Conservation (phyloP, 805 yeast genomes). For the Jamesozyma lodderae region DNA sequence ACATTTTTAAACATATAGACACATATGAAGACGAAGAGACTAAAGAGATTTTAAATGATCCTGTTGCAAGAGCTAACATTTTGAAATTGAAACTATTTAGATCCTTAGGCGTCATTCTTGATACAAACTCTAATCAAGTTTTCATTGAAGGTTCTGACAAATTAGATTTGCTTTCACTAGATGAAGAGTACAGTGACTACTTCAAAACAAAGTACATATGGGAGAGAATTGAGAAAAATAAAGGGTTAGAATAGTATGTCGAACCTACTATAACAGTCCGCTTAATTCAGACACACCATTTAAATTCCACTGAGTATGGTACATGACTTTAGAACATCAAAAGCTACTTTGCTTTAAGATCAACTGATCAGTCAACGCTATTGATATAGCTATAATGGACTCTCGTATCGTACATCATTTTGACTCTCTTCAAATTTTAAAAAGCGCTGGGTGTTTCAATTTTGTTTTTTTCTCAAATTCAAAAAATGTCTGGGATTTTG, state of each 20-base stretch:
- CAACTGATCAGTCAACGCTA: no score
- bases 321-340: no score
- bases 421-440: no score
- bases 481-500: neutral
- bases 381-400: no score
- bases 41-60: constrained; percentile 12
- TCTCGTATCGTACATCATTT: no score
- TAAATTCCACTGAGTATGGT: neutral
- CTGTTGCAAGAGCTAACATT: constrained; percentile 21
- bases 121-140: constrained; percentile 35
- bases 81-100: constrained; percentile 53
- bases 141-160: constrained; percentile 43
- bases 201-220: constrained; percentile 70
- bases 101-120: constrained; percentile 48
- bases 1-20: neutral
- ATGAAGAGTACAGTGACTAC: constrained; percentile 48
- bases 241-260: constrained; percentile 1
- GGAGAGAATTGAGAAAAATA: constrained; percentile 40
- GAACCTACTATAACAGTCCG: no score
- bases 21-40: constrained; percentile 8
- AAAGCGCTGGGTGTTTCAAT: constrained; percentile 3
- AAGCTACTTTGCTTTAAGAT: no score
- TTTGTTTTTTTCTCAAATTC: neutral
- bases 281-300: no score
- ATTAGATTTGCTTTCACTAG: constrained; percentile 43